phyloP scores from a whole-genome alignment of 768 basidiomycete species.

The Crassisporium funariophilum region DNA sequence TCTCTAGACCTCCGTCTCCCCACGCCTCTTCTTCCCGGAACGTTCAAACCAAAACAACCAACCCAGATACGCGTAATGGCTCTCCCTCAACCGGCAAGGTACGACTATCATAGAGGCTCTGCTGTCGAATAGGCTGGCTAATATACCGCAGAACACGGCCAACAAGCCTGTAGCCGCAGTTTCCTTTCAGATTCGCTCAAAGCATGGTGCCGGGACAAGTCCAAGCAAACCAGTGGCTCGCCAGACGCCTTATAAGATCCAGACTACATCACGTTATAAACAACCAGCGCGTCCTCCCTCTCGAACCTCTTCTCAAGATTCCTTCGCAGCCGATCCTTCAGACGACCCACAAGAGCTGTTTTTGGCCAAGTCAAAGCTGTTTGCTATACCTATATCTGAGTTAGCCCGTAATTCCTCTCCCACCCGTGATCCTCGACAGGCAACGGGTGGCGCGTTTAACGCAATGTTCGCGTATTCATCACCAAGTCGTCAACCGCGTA shows the following conservation, averaged over 20 bases:
- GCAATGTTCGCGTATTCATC: slow-evolving; percentile 10
- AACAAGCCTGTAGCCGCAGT: slow-evolving; percentile 20
- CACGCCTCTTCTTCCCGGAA: slow-evolving; percentile 24
- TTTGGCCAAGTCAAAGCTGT: slow-evolving; percentile 48
- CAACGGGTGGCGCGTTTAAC: slow-evolving; percentile 9
- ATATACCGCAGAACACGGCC: slow-evolving; percentile 12
- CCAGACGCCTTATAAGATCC: slow-evolving; percentile 19
- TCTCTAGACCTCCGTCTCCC: slow-evolving; percentile 24
- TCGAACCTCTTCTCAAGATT: slow-evolving; percentile 53
- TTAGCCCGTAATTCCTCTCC: slow-evolving; percentile 35
- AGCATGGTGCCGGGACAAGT: slow-evolving; percentile 8
- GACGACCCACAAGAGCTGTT: slow-evolving; percentile 49
- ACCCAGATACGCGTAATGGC: slow-evolving; percentile 24
- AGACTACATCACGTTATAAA: slow-evolving; percentile 18
- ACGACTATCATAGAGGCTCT: slow-evolving; percentile 19
- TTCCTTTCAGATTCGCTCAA: slow-evolving; percentile 21
- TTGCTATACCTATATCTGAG: slow-evolving; percentile 60
- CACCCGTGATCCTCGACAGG: slow-evolving; percentile 23
- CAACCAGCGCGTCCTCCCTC: slow-evolving; percentile 17
- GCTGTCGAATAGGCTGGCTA: neutral
- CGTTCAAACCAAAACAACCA: slow-evolving; percentile 24
- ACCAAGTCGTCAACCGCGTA: slow-evolving; percentile 4
- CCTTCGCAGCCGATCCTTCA: slow-evolving; percentile 57
- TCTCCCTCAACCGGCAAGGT: slow-evolving; percentile 28
- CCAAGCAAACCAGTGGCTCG: slow-evolving; percentile 16